Conservation (phyloP, 192 early-diverging fungal species). For the Umbelopsis vinacea region DNA sequence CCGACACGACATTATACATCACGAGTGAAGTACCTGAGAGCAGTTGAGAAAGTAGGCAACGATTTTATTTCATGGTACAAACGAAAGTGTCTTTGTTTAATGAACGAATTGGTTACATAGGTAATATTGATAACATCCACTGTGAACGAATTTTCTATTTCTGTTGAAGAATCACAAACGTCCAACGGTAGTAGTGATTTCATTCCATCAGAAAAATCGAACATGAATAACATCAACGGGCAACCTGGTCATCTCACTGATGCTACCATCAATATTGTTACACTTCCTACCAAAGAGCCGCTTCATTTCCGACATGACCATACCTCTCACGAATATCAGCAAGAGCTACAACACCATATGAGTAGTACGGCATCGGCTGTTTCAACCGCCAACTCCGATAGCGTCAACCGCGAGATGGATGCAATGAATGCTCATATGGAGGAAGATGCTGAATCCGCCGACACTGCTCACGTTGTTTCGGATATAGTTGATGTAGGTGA, state of each 20-base stretch:
- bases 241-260: conserved; percentile 14
- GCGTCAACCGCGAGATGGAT: neutral
- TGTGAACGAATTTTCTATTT: neutral
- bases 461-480: neutral
- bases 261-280: conserved; percentile 10
- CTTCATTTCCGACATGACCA: conserved; percentile 16
- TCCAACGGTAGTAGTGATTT: neutral
- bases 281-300: conserved; percentile 1
- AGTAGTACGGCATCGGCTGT: conserved; percentile 5
- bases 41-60: conserved; percentile 7
- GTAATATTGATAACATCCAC: conserved; percentile 10
- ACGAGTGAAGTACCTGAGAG: conserved; percentile 15
- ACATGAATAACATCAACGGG: neutral
- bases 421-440: neutral
- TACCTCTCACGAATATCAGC: conserved; percentile 10
- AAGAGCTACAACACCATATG: conserved; percentile 19
- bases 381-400: neutral
- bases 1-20: conserved; percentile 12
- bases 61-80: neutral
- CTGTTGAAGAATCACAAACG: neutral
- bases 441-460: neutral
- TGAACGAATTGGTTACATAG: neutral
- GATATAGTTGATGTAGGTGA: conserved; percentile 9
- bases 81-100: neutral
- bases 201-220: neutral